phyloP scores from a whole-genome alignment of 768 basidiomycete species.

The Panaeolus cyanescens region DNA sequence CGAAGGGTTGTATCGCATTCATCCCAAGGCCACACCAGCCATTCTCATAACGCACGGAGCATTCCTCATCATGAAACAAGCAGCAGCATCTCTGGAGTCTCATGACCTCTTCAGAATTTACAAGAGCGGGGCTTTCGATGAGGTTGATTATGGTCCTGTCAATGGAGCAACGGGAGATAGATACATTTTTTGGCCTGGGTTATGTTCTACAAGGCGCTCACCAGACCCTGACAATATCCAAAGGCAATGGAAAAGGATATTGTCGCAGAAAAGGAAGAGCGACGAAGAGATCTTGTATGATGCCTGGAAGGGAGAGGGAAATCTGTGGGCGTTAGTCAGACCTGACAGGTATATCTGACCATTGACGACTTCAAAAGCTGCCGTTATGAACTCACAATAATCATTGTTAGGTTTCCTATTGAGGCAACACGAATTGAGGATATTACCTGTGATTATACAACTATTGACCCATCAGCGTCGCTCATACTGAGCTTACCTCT shows the following conservation, averaged over 20 bases:
- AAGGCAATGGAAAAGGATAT: background rate
- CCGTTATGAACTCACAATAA: background rate
- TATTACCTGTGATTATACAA: background rate
- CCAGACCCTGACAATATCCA: background rate
- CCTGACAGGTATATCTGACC: background rate
- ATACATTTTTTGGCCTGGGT: background rate
- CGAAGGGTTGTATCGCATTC: background rate
- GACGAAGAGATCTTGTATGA: background rate
- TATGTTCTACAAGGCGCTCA: background rate
- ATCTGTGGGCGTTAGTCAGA: slow-evolving; percentile 1
- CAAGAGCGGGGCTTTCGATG: background rate
- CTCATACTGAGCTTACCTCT: background rate
- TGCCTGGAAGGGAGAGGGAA: background rate
- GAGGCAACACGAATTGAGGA: background rate
- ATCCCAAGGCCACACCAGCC: background rate
- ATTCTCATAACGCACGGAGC: background rate
- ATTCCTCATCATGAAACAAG: background rate
- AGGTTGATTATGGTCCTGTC: background rate
- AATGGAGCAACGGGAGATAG: background rate
- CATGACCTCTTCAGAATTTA: background rate
- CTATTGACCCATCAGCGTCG: background rate
- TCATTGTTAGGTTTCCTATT: slow-evolving; percentile 1
- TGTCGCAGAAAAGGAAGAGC: background rate
- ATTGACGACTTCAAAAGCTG: background rate
- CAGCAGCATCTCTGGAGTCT: background rate